Percentiles rank a stretch among this genome's conserved stretches.
These are phyloP conservation scores for Mortierella sp. DNA, from an alignment of 371 early-diverging fungal genomes.

Conservation along the genomic window DNA sequence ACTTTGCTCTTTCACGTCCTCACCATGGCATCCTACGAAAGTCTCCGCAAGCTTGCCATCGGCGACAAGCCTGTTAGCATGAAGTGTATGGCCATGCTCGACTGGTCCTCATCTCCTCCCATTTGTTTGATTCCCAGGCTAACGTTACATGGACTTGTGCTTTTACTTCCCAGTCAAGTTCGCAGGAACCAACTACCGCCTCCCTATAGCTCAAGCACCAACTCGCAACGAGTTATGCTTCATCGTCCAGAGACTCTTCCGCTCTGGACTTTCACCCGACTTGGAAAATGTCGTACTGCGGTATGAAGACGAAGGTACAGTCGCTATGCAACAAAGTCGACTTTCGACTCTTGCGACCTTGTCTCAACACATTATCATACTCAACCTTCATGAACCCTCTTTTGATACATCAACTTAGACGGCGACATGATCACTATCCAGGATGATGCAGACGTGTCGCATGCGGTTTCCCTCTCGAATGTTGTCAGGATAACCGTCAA, in stretches of 20 bases:
- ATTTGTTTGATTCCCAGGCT: neutral
- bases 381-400: constrained; percentile 2
- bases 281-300: constrained; percentile 60
- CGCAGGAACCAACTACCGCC: constrained; percentile 54
- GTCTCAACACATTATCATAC: neutral
- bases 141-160: neutral
- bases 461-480: constrained; percentile 62
- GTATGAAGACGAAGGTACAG: constrained; percentile 66
- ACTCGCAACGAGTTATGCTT: constrained; percentile 68
- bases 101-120: neutral
- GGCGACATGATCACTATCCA: constrained; percentile 64
- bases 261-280: constrained; percentile 54
- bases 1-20: neutral
- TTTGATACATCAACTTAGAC: constrained; percentile 40
- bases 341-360: neutral
- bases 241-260: constrained; percentile 66
- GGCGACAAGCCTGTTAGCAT: constrained; percentile 51
- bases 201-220: constrained; percentile 66
- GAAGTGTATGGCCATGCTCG: constrained; percentile 27
- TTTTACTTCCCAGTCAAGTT: constrained; percentile 34
- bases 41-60: constrained; percentile 46
- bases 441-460: constrained; percentile 66
- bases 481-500: constrained; percentile 63
- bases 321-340: neutral
- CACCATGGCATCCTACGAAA: constrained; percentile 47